phyloP scores from a whole-genome alignment of 1,284 basidiomycete species.

The Stereum hirsutum region DNA sequence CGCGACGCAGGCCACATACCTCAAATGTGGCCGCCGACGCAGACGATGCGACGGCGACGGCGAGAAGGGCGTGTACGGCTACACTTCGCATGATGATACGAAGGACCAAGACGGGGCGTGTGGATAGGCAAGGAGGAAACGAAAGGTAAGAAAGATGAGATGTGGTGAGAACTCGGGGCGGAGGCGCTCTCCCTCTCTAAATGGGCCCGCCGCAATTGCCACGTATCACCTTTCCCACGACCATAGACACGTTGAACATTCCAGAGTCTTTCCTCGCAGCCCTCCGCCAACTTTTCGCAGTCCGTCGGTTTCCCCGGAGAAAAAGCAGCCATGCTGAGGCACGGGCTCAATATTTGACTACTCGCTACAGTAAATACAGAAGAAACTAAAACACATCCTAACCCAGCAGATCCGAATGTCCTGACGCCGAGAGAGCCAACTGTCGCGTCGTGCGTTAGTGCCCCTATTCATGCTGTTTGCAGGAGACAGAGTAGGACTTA shows the following conservation, averaged over 20 bases:
- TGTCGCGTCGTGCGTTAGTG: conserved; percentile 20
- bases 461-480: conserved; percentile 7
- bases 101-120: conserved; percentile 44
- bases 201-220: conserved; percentile 30
- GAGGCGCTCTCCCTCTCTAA: conserved; percentile 25
- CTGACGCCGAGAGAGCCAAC: conserved; percentile 85
- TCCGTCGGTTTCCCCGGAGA: neutral
- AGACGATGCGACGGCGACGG: conserved; percentile 46
- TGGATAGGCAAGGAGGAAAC: conserved; percentile 15
- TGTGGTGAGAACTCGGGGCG: conserved; percentile 7
- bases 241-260: neutral
- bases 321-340: too few relatives aligned
- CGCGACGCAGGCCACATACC: conserved; percentile 29
- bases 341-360: conserved; percentile 1
- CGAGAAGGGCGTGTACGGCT: conserved; percentile 66
- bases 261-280: neutral
- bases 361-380: conserved; percentile 11
- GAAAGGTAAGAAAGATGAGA: conserved; percentile 12
- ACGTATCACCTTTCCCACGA: conserved; percentile 35
- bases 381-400: conserved; percentile 21
- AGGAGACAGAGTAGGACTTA: too few relatives aligned
- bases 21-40: conserved; percentile 54
- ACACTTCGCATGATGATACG: conserved; percentile 75
- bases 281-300: conserved; percentile 7
- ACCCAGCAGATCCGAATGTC: conserved; percentile 82